Percentiles rank a stretch among this genome's conserved stretches.
These are phyloP conservation scores for Amylostereum chailletii DNA, from an alignment of 1,284 basidiomycete genomes.

Conservation along the genomic window DNA sequence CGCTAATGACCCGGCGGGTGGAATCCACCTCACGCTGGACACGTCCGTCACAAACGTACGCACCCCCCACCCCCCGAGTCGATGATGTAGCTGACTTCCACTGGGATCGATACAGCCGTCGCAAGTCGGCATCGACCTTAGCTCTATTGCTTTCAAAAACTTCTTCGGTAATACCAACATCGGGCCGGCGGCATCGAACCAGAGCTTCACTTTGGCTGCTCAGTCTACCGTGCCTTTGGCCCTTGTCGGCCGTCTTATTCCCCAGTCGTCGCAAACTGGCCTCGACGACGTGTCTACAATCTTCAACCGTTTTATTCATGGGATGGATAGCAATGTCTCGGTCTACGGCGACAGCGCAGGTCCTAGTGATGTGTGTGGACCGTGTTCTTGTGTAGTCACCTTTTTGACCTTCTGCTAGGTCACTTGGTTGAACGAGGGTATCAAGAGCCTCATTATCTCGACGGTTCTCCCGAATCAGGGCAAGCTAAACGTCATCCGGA, in stretches of 20 bases:
- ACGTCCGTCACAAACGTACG: conserved; percentile 55
- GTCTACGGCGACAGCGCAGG: conserved; percentile 63
- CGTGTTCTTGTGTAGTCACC: neutral
- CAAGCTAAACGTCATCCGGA: conserved; percentile 55
- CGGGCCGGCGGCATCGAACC: conserved; percentile 47
- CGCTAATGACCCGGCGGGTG: conserved; percentile 66
- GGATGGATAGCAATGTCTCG: conserved; percentile 49
- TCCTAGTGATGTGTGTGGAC: conserved; percentile 39
- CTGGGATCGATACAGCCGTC: conserved; percentile 43
- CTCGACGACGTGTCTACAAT: conserved; percentile 55
- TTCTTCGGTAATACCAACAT: conserved; percentile 47
- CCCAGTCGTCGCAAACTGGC: conserved; percentile 45
- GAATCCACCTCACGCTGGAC: conserved; percentile 61
- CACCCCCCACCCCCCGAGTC: neutral
- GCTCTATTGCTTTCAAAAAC: conserved; percentile 55
- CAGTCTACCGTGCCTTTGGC: conserved; percentile 45
- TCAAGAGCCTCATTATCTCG: conserved; percentile 54
- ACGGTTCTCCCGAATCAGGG: conserved; percentile 63
- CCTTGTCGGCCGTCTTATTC: conserved; percentile 58
- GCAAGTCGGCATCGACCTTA: conserved; percentile 67
- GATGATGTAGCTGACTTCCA: neutral
- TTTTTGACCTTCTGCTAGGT: conserved; percentile 29
- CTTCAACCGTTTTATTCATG: conserved; percentile 72
- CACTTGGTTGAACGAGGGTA: conserved; percentile 71
- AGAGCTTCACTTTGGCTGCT: conserved; percentile 48